Evolutionary conservation across 2,329 filamentous ascomycete species (phyloP), one percentile per base, ranked within the genome.

Genomic region (Diaporthe sp.): DNA sequence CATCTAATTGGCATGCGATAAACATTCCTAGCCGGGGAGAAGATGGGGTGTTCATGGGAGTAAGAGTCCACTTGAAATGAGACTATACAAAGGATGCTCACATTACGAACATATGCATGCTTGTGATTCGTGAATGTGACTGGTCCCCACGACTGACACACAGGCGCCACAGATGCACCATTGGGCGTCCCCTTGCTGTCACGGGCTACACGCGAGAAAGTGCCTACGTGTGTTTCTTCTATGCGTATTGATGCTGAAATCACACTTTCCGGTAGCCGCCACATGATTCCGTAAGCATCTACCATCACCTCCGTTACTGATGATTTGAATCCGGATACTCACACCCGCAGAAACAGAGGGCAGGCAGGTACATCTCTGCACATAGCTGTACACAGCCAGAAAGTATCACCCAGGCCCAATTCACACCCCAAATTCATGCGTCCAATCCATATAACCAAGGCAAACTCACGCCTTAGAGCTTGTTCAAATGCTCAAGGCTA

Each of bases 81-180:
- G 49, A 53, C 31, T 49, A 61, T 53, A 34, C 57, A 28, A 53
- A 53, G 7, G 53, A 62, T 55, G 34, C 70, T 44, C 44, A 42
- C 46, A 42, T 17, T n/a, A 55, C 15, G 12, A 39, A 55, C 61
- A 46, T 65, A 28, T 57, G 60, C 9, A 57, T 60, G 53, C 73
- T 9, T 34, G 55, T 71, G 55, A 71, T 62, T 34, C 60, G 76
- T 78, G 76, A 77, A 73, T 60, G 39, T 75, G 72, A 65, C 62
- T 53, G 49, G 74, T 60, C 28, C 42, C 71, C n/a, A 13, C 25
- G 44, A 51, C 53, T 58, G 42, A 37, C 53, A 60, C n/a, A 19
- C 25, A 9, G 13, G 25, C 25, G 8, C 42, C 25, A 46, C 17
- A 28, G 17, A 8, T 19, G 25, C n/a, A 15, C 49, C 28, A 34